These are phyloP conservation scores for Ceratobasidium sp. DNA, from an alignment of 1,284 basidiomycete species.

Conservation along the genomic window DNA sequence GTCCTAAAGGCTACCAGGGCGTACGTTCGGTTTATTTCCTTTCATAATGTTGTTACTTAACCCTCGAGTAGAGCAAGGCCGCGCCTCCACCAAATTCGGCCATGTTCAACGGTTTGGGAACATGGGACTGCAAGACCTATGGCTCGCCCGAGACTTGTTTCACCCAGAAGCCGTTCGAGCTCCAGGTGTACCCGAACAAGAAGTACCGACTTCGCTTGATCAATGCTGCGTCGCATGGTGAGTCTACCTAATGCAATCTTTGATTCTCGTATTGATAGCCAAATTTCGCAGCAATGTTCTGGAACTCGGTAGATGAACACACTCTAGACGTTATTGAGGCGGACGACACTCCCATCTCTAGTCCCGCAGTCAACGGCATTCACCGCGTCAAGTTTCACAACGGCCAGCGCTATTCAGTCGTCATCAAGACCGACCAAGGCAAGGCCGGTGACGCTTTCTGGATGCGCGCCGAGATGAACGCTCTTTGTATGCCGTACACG, in stretches of 20 bases:
- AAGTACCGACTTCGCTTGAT: conserved; percentile 65
- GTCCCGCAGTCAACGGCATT: conserved; percentile 1
- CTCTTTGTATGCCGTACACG: not conserved
- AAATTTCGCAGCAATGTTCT: conserved; percentile 55
- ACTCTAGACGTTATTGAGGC: conserved; percentile 61
- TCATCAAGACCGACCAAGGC: conserved; percentile 51
- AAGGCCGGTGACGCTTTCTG: conserved; percentile 49
- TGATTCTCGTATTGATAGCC: too few relatives aligned
- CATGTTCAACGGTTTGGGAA: conserved; percentile 30
- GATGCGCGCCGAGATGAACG: conserved; percentile 50
- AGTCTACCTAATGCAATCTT: not conserved
- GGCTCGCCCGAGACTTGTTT: conserved; percentile 50
- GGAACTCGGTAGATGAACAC: conserved; percentile 60
- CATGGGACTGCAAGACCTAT: conserved; percentile 16
- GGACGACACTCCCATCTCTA: conserved; percentile 56
- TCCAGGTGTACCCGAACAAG: conserved; percentile 47
- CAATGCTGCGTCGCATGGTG: conserved; percentile 57
- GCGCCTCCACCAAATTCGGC: conserved; percentile 12
- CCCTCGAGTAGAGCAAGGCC: conserved; percentile 11
- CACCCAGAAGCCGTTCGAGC: conserved; percentile 52
- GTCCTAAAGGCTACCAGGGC: conserved; percentile 53
- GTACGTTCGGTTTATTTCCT: conserved; percentile 44
- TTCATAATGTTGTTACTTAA: conserved; percentile 2
- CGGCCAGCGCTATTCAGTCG: conserved; percentile 52
- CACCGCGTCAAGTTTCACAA: conserved; percentile 34